Evolutionary conservation across 225 moss, liverwort and hornwort genomes (phyloP), one percentile per base, ranked within the genome.

Genomic region (Marchantia polymorpha): DNA sequence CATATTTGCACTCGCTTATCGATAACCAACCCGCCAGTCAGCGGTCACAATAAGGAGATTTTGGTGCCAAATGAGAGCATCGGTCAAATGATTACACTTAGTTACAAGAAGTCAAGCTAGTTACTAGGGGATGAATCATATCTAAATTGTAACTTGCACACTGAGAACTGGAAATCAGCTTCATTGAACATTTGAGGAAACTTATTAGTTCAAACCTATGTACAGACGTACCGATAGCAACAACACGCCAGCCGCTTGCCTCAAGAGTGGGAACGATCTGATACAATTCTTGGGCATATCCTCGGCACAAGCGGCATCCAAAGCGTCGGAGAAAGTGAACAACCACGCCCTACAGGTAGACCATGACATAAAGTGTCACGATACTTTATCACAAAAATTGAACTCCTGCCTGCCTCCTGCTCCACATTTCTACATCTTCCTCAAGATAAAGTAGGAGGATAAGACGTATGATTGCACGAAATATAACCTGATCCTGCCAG

Each of bases 241-340:
- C 77, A 22, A 96, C 85, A 49, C 96, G 91, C 58, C 89, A 89
- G 23, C 90, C 88, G 9, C 86, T 89, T 16, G 89, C 90, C 80
- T 93, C 92, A 71, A 96, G 85, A 23, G 85, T 87, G 29, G 96
- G 91, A 14, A 93, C 80, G 73, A 94, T 92, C 68, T 93, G 84
- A 49, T 90, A 90, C 83, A 96, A 86, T 52, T 94, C 96, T 26
- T 86, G 84, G 7, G 92, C 85, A 10, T 91, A 89, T 26, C 91
- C 94, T 70, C 96, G 89, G 75, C 96, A 96, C 49, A 96, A 90
- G 70, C 84, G 88, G 79, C 96, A 96, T 25, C 96, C 96, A 55
- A 96, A 96, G 81, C 96, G 80, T 54, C 96, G 91, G 20, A 96
- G 96, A 78, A 96, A 70, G 77, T 96, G 92, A 50, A 96, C 82